Base-by-base conservation (phyloP, 495 filamentous ascomycete species). In the Sphaerosporella brunnea region DNA sequence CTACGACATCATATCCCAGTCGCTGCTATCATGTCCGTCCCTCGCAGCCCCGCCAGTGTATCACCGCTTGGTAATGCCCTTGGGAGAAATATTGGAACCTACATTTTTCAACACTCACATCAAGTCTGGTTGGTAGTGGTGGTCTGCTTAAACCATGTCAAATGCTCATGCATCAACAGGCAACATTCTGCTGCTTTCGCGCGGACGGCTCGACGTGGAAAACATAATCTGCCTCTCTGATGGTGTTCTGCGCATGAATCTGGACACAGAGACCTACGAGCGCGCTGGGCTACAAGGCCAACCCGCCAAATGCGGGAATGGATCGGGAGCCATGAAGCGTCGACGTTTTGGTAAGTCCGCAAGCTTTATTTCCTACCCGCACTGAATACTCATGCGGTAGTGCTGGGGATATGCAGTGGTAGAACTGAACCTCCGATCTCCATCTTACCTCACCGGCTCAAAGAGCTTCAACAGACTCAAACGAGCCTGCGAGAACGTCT, bases 51-150 rank as follows among this genome's bases (percentile, higher is more conserved):
- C 62, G 11, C 59, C 69, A 26, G 61, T 59, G 41, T 95, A 79
- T 67, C 69, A 75, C 36, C 69, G 73, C 37, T 77, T 96, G 4
- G 73, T 78, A 47, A 80, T 94, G 74, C 72, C 77, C 10, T 69
- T 93, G 20, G 69, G 69, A 11, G 73, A 77, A 36, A 58, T 95
- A 1, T 53, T 97, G 4, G 72, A 81, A 34, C 71, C 75, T 3
- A 77, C 79, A 0, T 97, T 97, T 54, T 88, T 93, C 62, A 82
- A 76, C 36, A 67, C 74, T 43, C 88, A 93, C 59, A 80, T 95
- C 53, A 94, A 93, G 61, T 68, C 71, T 53, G 87, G 87, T 92
- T 73, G 13, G 49, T 50, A n/a, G n/a, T n/a, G n/a, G n/a, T n/a
- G n/a, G n/a, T n/a, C n/a, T n/a, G 9, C 36, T 10, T 46, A 16